phyloP scores from a whole-genome alignment of 192 early-diverging fungal species.

The Powellomyces hirtus region DNA sequence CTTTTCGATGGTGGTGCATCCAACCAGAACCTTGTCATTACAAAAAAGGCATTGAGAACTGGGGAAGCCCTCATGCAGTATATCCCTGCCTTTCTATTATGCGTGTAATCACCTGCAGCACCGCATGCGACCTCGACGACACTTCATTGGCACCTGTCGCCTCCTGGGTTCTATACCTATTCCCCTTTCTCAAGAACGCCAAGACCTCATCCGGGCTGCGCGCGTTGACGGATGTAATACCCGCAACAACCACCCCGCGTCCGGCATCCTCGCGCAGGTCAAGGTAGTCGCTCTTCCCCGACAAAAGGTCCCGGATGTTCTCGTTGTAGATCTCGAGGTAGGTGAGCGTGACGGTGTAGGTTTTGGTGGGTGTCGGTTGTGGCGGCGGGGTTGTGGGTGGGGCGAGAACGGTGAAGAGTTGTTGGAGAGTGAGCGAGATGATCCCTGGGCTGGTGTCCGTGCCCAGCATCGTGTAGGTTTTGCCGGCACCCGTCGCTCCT shows the following conservation, averaged over 20 bases:
- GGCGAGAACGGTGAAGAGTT: constrained; percentile 63
- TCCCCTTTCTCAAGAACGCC: constrained; percentile 50
- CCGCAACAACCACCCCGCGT: constrained; percentile 62
- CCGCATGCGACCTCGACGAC: no score
- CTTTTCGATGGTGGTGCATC: no score
- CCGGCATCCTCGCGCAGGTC: constrained; percentile 72
- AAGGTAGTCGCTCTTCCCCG: constrained; percentile 44
- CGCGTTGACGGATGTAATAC: constrained; percentile 54
- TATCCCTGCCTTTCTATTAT: no score
- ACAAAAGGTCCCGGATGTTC: constrained; percentile 59
- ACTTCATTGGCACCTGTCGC: no score
- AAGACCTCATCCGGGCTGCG: constrained; percentile 48
- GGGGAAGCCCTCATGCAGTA: no score
- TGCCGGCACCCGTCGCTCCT: constrained; percentile 69
- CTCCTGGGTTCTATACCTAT: constrained; percentile 65
- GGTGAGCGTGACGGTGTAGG: constrained; percentile 38
- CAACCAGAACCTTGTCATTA: no score
- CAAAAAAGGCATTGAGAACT: no score
- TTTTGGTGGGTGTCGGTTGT: not conserved
- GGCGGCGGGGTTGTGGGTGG: no score
- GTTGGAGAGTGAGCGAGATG: constrained; percentile 61
- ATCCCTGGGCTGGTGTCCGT: constrained; percentile 64
- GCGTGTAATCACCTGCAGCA: no score
- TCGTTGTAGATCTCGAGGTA: constrained; percentile 66
- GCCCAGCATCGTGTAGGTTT: constrained; percentile 80